Percentiles rank a stretch among this genome's conserved stretches.
Evolutionary conservation across 2,329 filamentous ascomycete species (phyloP).

Genomic region (Aspergillus novofumigatus): DNA sequence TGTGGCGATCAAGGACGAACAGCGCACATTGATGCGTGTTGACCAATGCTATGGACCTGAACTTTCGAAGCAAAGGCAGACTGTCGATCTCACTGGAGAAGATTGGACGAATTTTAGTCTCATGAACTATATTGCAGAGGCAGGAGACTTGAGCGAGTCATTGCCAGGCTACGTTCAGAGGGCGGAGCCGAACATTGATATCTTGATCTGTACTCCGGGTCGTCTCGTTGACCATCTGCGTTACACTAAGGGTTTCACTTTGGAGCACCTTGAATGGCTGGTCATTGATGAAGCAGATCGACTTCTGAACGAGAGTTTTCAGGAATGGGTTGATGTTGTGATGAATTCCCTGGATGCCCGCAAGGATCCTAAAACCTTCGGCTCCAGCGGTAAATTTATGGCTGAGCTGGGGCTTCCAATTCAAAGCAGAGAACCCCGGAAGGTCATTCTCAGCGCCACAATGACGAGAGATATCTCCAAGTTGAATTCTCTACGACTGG

Average conservation of each 20-base stretch:
- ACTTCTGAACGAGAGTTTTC: constrained; percentile 83
- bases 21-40: constrained; percentile 57
- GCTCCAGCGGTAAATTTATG: constrained; percentile 32
- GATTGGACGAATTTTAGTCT: constrained; percentile 47
- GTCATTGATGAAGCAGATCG: constrained; percentile 94
- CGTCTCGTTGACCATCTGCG: constrained; percentile 87
- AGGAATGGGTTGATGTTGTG: constrained; percentile 78
- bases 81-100: constrained; percentile 39
- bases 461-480: constrained; percentile 85
- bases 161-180: constrained; percentile 60
- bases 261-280: constrained; percentile 78
- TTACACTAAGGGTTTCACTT: constrained; percentile 73
- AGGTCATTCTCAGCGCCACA: constrained; percentile 85
- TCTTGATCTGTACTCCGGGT: constrained; percentile 88
- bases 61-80: constrained; percentile 48
- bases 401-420: constrained; percentile 35
- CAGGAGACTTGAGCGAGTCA: constrained; percentile 34
- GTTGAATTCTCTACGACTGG: constrained; percentile 67
- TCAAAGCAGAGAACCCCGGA: constrained; percentile 55
- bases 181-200: constrained; percentile 72
- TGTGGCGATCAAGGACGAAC: constrained; percentile 66
- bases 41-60: constrained; percentile 66
- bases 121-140: constrained; percentile 43
- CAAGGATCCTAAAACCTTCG: constrained; percentile 45
- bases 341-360: constrained; percentile 57